Evolutionary conservation across 768 basidiomycete species (phyloP).

Genomic region (Hericium alpestre): DNA sequence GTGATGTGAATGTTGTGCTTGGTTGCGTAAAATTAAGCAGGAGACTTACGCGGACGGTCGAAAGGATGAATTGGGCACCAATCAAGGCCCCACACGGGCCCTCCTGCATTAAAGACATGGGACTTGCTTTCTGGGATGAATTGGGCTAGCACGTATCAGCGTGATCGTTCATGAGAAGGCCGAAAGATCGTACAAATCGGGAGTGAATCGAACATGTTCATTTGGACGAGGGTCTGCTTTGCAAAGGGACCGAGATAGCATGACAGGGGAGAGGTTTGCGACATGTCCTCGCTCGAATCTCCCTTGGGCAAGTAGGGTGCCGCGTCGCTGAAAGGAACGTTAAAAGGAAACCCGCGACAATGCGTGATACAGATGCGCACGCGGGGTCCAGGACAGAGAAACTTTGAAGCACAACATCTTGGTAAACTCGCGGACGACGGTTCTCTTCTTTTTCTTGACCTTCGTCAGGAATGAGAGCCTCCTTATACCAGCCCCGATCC

Average conservation of each 20-base stretch:
- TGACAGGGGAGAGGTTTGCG: constrained; percentile 38
- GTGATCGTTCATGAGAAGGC: neutral
- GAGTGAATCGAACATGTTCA: constrained; percentile 46
- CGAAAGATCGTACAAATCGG: constrained; percentile 40
- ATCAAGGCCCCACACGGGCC: constrained; percentile 82
- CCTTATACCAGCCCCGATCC: constrained; percentile 72
- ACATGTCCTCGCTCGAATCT: constrained; percentile 30
- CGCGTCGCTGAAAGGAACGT: constrained; percentile 35
- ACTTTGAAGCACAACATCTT: constrained; percentile 31
- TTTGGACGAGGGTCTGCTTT: constrained; percentile 35
- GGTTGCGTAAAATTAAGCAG: neutral
- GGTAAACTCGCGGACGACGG: constrained; percentile 52
- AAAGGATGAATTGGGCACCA: constrained; percentile 79
- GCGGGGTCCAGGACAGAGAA: constrained; percentile 35
- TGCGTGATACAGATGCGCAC: constrained; percentile 29
- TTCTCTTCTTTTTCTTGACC: constrained; percentile 32
- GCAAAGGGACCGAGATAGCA: constrained; percentile 62
- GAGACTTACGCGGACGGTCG: constrained; percentile 40
- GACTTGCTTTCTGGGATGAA: constrained; percentile 48
- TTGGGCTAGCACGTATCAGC: constrained; percentile 34
- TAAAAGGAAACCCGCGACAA: neutral
- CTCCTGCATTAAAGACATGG: constrained; percentile 77
- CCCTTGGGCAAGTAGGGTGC: constrained; percentile 49
- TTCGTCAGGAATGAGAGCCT: constrained; percentile 27
- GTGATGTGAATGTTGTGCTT: neutral